A percentile compares a stretch with the other conserved stretches of the same genome.
These are phyloP conservation scores for Prillingera fragicola DNA, from an alignment of 1,284 basidiomycete species.

Conservation along the genomic window DNA sequence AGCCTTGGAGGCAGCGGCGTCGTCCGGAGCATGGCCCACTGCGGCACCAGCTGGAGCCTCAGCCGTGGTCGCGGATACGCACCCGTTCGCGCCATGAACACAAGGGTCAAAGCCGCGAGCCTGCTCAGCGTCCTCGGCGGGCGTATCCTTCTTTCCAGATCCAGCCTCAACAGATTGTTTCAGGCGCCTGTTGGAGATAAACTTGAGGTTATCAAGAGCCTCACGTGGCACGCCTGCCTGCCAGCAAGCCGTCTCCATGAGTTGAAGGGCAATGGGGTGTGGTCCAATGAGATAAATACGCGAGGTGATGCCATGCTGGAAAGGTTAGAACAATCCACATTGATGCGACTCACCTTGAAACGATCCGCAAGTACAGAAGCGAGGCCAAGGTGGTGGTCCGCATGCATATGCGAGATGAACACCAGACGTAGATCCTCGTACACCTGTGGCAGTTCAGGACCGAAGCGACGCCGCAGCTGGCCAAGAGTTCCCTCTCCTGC, in stretches of 20 bases:
- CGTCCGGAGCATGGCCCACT: too few relatives aligned
- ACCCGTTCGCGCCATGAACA: too few relatives aligned
- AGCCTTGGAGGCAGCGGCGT: too few relatives aligned
- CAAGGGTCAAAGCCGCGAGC: too few relatives aligned
- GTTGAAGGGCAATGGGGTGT: conserved; percentile 38
- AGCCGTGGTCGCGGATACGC: too few relatives aligned
- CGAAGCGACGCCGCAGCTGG: conserved; percentile 74
- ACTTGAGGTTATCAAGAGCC: conserved; percentile 38
- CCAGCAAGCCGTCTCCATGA: conserved; percentile 47
- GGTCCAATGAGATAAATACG: conserved; percentile 62
- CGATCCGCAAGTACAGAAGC: conserved; percentile 68
- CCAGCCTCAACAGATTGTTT: neutral
- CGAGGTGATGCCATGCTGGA: conserved; percentile 26
- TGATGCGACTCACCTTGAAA: conserved; percentile 54
- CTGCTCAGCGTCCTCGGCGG: neutral
- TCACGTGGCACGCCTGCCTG: conserved; percentile 21
- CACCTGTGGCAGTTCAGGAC: conserved; percentile 53
- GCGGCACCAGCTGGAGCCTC: too few relatives aligned
- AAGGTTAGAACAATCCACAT: neutral
- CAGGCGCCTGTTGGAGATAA: conserved; percentile 29
- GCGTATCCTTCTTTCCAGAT: neutral
- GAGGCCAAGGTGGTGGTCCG: conserved; percentile 85
- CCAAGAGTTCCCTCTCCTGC: conserved; percentile 88
- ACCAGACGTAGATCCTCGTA: conserved; percentile 70
- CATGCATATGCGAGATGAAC: conserved; percentile 86